Conservation (phyloP, 345 rosid genomes). For the Eucalyptus polyanthemos region DNA sequence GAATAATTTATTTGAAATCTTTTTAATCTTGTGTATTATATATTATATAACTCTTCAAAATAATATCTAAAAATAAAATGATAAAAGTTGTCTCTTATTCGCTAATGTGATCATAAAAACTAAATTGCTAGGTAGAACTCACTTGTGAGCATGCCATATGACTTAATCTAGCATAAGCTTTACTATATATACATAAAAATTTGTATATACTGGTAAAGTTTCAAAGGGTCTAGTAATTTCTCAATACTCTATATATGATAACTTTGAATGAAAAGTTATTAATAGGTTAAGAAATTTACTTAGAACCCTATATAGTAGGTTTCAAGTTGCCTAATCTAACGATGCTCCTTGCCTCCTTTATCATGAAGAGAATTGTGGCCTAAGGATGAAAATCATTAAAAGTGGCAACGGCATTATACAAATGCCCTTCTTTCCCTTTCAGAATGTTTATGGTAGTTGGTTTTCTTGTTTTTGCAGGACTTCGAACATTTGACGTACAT, state of each 20-base stretch:
- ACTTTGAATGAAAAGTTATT: neutral
- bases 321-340: too few relatives aligned
- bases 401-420: too few relatives aligned
- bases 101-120: neutral
- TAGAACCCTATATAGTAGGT: neutral
- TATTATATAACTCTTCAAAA: too few relatives aligned
- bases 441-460: too few relatives aligned
- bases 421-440: too few relatives aligned
- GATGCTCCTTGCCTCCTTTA: rapidly evolving
- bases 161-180: neutral
- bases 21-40: too few relatives aligned
- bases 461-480: too few relatives aligned
- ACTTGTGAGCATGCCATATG: neutral
- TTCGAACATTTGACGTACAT: too few relatives aligned
- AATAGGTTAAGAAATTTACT: neutral
- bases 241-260: neutral
- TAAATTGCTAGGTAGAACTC: neutral
- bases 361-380: neutral
- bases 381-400: neutral
- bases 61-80: neutral
- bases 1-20: too few relatives aligned
- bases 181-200: too few relatives aligned
- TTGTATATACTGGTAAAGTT: neutral
- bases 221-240: neutral
- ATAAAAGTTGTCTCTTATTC: rapidly evolving